Percentiles rank a stretch among this genome's conserved stretches.
Evolutionary conservation across 2,329 filamentous ascomycete genomes (phyloP).

Genomic region (Verticillium albo-atrum): DNA sequence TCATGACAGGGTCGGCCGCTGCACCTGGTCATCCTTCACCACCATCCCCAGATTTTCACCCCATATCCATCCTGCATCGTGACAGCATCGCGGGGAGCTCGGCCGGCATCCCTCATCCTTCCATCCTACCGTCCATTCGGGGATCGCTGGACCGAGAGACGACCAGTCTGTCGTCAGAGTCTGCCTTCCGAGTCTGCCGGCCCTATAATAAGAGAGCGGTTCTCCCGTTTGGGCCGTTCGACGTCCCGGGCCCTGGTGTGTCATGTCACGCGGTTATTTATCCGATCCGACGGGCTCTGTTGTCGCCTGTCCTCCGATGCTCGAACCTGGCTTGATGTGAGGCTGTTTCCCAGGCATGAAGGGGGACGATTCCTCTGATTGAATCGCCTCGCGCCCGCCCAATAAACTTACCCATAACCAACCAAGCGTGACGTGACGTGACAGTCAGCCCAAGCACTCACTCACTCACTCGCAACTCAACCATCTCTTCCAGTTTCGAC

Average conservation of each 20-base stretch:
- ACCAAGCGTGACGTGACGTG: too few relatives aligned
- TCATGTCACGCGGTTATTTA: not conserved
- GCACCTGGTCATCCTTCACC: not conserved
- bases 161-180: not conserved
- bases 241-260: not conserved
- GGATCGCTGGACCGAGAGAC: not conserved
- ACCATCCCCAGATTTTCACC: not conserved
- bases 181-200: not conserved
- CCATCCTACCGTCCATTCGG: not conserved
- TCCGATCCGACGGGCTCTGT: not conserved
- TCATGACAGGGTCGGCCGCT: not conserved
- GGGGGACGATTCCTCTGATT: too few relatives aligned
- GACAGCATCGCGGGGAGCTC: not conserved
- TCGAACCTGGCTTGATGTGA: not conserved
- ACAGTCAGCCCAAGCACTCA: too few relatives aligned
- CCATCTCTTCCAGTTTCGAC: too few relatives aligned
- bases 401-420: too few relatives aligned
- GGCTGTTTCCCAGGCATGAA: too few relatives aligned
- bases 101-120: not conserved
- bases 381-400: too few relatives aligned
- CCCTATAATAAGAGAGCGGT: not conserved
- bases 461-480: too few relatives aligned
- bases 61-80: not conserved
- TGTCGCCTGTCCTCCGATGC: not conserved
- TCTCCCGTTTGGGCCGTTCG: not conserved